Evolutionary conservation across 768 basidiomycete genomes (phyloP), one percentile per base, ranked within the genome.

Genomic region (Tephrocybe sp.): DNA sequence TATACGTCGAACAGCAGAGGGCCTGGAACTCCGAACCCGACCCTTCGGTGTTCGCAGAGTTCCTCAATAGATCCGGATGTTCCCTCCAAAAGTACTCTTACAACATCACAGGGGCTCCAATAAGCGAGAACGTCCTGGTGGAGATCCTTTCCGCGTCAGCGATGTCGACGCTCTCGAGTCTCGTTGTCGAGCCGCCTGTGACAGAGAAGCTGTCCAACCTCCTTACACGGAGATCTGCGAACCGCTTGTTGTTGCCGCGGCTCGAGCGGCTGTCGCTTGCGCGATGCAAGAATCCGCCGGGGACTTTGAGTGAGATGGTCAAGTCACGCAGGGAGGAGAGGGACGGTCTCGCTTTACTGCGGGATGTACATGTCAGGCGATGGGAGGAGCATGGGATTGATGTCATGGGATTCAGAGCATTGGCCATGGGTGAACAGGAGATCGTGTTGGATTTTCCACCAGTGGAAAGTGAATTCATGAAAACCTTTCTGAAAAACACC

Each of bases 11-110:
- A 9, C 46, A 53, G 36, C 34, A 26, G 32, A 15, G 24, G 25
- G 38, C 35, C 13, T 40, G 24, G 35, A 5, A 39, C n/a, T 12
- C 13, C 35, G 25, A 16, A 27, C 45, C 45, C 7, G 41, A 38
- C 3, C 36, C 43, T 9, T 12, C 18, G 1, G 11, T 31, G 2
- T 44, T 44, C 28, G 16, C 9, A 6, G 52, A 53, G 16, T 43
- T 53, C 22, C 18, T 48, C 15, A 36, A 24, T 16, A 37, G 52
- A 39, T 48, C 52, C 21, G 27, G 39, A 4, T 53, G 52, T 22
- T 15, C 6, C 11, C 43, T 53, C 16, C 22, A 44, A 18, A 44
- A 32, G 16, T 45, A 26, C 5, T 32, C 25, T 7, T 48, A 38
- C 47, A 27, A 44, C 15, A 37, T 44, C 22, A 5, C 26, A 4